Base-by-base conservation (phyloP, 2,329 filamentous ascomycete species). In the Diplodia sapinea region DNA sequence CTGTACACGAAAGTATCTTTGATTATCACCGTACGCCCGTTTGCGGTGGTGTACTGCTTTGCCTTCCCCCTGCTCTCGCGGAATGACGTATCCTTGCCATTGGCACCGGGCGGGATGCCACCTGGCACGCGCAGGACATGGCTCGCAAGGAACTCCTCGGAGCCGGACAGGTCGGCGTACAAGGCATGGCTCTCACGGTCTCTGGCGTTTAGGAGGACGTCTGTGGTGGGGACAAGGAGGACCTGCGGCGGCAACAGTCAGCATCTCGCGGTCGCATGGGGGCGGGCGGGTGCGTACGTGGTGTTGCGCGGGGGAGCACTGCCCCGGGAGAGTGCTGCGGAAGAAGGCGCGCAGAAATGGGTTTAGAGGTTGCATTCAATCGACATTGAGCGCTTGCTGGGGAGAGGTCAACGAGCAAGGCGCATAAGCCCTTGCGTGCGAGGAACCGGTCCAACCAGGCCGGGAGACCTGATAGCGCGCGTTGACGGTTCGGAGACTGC, bases 331-430 rank as follows among this genome's bases (percentile, higher is more conserved):
- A 80, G 92, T 89, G 87, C 93, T 98, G 85, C 93, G 93, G 87
- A 97, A 97, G 89, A 99, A 98, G 86, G 94, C 93, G 85, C 92
- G 90, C 81, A 99, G 87, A 83, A 97, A 98, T 80, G 95, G 95
- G 83, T 99, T 99, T 89, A 98, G 87, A 84, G 95, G 93, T 90
- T 94, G 94, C 94, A 97, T 97, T 89, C 90, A 91, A 84, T 81
- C 82, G 78, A 79, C 75, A 74, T 73, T 26, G 69, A 69, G 63
- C 47, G 66, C 66, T 55, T 23, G 50, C 54, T 61, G 47, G 38
- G 50, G 26, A 63, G 51, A 50, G n/a, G n/a, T 31, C 26, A 49
- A 36, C 33, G 66, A 56, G 57, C 66, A 64, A 57, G 57, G 66
- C 66, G 66, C 66, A 62, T 63, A 33, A 56, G 66, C 49, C 57